These are phyloP conservation scores for Thelonectria olida DNA, from an alignment of 2,329 filamentous ascomycete genomes.

Conservation along the genomic window DNA sequence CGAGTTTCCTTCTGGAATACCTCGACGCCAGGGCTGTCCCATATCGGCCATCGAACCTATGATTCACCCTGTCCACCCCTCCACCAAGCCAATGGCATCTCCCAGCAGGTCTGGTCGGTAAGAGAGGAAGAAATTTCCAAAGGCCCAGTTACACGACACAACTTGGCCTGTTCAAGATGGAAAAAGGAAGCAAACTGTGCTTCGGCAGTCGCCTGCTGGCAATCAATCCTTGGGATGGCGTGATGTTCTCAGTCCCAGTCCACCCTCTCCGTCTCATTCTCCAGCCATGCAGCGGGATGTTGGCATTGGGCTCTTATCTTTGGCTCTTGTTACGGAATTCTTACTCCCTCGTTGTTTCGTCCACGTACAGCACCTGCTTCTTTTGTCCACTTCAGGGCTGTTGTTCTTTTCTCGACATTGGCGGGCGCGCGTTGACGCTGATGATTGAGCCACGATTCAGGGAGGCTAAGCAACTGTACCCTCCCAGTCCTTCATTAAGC, in stretches of 20 bases:
- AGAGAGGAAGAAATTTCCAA: constrained; percentile 3
- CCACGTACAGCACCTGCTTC: constrained; percentile 16
- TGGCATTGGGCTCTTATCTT: constrained; percentile 17
- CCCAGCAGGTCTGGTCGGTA: constrained; percentile 2
- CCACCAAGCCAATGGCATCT: constrained; percentile 5
- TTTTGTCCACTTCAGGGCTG: constrained; percentile 8
- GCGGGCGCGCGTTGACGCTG: constrained; percentile 2
- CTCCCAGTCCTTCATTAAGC: constrained; percentile 9
- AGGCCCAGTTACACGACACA: not conserved
- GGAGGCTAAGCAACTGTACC: not conserved
- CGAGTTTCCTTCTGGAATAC: constrained; percentile 35
- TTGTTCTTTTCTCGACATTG: constrained; percentile 16
- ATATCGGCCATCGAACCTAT: constrained; percentile 8
- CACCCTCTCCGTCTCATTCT: constrained; percentile 17
- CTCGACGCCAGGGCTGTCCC: constrained; percentile 15
- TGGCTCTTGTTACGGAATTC: constrained; percentile 2
- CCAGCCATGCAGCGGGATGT: constrained; percentile 22
- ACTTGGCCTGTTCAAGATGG: constrained; percentile 1
- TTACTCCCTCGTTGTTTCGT: constrained; percentile 13
- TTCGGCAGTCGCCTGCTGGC: constrained; percentile 18
- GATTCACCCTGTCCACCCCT: constrained; percentile 9
- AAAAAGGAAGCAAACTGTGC: constrained; percentile 10
- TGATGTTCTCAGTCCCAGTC: constrained; percentile 6
- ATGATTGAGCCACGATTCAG: constrained; percentile 2
- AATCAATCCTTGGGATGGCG: constrained; percentile 15